Percentiles rank a stretch among this genome's conserved stretches.
These are phyloP conservation scores for Chaetothyriales sp. DNA, from an alignment of 2,329 filamentous ascomycete species.

Conservation along the genomic window DNA sequence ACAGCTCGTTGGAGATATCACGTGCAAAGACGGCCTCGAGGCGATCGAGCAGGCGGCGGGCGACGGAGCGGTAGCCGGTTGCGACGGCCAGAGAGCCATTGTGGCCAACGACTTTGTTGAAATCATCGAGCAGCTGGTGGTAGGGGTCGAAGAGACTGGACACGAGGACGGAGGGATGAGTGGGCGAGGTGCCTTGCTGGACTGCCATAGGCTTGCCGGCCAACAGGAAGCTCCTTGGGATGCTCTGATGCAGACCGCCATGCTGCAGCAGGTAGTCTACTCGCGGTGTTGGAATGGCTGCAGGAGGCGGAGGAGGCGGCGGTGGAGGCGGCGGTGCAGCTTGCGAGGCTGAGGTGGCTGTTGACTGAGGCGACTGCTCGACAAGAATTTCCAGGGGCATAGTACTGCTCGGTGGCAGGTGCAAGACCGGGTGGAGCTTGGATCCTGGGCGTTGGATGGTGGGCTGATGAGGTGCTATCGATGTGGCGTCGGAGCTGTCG, in stretches of 20 bases:
- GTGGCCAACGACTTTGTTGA: slow-evolving; percentile 63
- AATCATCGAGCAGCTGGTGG: slow-evolving; percentile 72
- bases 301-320: slow-evolving; percentile 59
- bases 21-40: slow-evolving; percentile 89
- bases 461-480: slow-evolving; percentile 32
- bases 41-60: slow-evolving; percentile 73
- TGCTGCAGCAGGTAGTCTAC: slow-evolving; percentile 89
- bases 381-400: slow-evolving; percentile 26
- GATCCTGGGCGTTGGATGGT: slow-evolving; percentile 18
- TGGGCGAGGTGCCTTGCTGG: slow-evolving; percentile 40
- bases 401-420: slow-evolving; percentile 14
- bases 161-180: slow-evolving; percentile 53
- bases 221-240: slow-evolving; percentile 58
- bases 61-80: slow-evolving; percentile 90
- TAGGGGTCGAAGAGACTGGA: slow-evolving; percentile 70
- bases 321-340: slow-evolving; percentile 44
- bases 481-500: slow-evolving; percentile 33
- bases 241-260: slow-evolving; percentile 59
- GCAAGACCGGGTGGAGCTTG: background rate
- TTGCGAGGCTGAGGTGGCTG: slow-evolving; percentile 19
- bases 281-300: slow-evolving; percentile 56
- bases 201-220: slow-evolving; percentile 29
- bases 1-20: slow-evolving; percentile 78
- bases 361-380: slow-evolving; percentile 18
- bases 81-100: slow-evolving; percentile 88